A percentile compares a stretch with the other conserved stretches of the same genome.
These are phyloP conservation scores for Colletotrichum sublineola DNA, from an alignment of 2,329 filamentous ascomycete species.

Conservation along the genomic window DNA sequence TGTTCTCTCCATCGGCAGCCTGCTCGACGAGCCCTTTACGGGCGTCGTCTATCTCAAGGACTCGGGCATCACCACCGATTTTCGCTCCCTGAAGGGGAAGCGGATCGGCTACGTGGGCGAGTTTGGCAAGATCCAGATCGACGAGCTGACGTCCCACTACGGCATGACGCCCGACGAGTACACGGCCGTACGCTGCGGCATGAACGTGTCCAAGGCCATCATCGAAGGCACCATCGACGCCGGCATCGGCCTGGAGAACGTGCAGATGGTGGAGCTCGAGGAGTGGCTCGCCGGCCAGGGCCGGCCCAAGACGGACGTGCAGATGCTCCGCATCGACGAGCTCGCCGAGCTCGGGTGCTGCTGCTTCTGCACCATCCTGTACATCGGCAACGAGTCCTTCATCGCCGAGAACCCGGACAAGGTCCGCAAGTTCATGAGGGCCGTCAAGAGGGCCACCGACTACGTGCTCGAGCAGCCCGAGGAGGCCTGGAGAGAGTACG, in stretches of 20 bases:
- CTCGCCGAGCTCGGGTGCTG: constrained; percentile 84
- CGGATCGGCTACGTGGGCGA: constrained; percentile 85
- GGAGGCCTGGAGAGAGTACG: constrained; percentile 75
- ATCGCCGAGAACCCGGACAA: constrained; percentile 75
- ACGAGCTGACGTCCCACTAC: constrained; percentile 83
- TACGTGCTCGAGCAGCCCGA: constrained; percentile 75
- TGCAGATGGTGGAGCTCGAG: constrained; percentile 86
- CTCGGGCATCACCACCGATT: constrained; percentile 81
- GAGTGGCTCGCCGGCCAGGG: constrained; percentile 77
- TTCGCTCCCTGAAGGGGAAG: constrained; percentile 81
- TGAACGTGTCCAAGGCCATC: constrained; percentile 85
- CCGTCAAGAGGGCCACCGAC: constrained; percentile 81
- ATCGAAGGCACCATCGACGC: constrained; percentile 80
- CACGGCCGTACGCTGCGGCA: constrained; percentile 82
- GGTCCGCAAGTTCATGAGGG: constrained; percentile 76
- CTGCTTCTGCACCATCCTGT: constrained; percentile 86
- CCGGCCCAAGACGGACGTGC: constrained; percentile 75
- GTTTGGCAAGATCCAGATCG: constrained; percentile 87
- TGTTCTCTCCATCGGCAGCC: constrained; percentile 78
- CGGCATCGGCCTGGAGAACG: constrained; percentile 82
- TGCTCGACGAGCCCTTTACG: constrained; percentile 85
- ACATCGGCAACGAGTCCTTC: constrained; percentile 83
- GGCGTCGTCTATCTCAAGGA: constrained; percentile 82
- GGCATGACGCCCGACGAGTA: constrained; percentile 81
- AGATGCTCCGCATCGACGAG: constrained; percentile 86